Evolutionary conservation across 1,139 yeast species (phyloP).

Genomic region (Geotrichum europaeum): DNA sequence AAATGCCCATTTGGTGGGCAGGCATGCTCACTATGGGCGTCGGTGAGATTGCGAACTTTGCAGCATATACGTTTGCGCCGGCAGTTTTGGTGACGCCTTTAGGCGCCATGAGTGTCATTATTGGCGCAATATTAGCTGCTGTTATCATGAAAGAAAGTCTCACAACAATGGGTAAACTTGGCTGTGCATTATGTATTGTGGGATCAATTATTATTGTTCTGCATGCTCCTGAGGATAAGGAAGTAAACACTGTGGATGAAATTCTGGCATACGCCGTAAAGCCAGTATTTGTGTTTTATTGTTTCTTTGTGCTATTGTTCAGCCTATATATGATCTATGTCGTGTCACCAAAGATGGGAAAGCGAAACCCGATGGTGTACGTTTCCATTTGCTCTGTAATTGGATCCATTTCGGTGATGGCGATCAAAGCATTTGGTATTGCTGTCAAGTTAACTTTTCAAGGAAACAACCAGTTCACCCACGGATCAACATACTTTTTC

Average conservation of each 20-base stretch:
- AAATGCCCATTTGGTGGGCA: constrained; percentile 92
- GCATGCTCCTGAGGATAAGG: constrained; percentile 93
- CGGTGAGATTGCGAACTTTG: constrained; percentile 89
- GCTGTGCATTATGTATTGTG: constrained; percentile 83
- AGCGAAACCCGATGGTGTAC: constrained; percentile 81
- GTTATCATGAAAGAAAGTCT: constrained; percentile 77
- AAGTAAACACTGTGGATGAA: constrained; percentile 82
- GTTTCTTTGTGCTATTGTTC: constrained; percentile 55
- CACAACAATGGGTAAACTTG: constrained; percentile 84
- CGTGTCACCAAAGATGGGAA: constrained; percentile 77
- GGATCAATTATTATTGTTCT: constrained; percentile 87
- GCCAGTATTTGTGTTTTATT: constrained; percentile 73
- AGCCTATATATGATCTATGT: constrained; percentile 74
- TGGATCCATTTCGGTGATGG: constrained; percentile 87
- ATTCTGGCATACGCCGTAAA: constrained; percentile 72
- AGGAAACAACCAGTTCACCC: constrained; percentile 85
- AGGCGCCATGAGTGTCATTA: constrained; percentile 85
- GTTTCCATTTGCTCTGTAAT: constrained; percentile 85
- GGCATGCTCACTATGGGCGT: constrained; percentile 88
- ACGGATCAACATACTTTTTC: constrained; percentile 76
- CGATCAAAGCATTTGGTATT: constrained; percentile 89
- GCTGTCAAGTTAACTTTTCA: constrained; percentile 78
- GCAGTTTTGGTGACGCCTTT: constrained; percentile 87
- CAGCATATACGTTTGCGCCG: constrained; percentile 94
- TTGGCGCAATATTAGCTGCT: constrained; percentile 82